Evolutionary conservation across 1,284 basidiomycete species (phyloP), one percentile per base, ranked within the genome.

Genomic region (Termitomyces sp.): DNA sequence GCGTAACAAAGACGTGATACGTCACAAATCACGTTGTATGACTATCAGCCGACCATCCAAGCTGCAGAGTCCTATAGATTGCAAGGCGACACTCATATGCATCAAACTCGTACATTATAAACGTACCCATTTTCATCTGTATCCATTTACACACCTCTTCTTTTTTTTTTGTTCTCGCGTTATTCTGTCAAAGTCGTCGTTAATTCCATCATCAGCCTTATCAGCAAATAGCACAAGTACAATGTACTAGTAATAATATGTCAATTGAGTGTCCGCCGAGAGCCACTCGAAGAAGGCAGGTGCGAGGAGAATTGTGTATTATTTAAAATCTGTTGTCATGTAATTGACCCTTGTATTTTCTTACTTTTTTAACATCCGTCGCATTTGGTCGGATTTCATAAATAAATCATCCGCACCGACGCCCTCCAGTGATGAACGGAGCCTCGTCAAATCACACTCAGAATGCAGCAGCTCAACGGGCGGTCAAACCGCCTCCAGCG

Each of bases 401-500:
- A 57, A 40, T 31, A 54, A 57, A 56, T 50, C 49, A 48, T 31
- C 41, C 42, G 35, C 26, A 53, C 55, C 44, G 48, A 45, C 52
- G 42, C 35, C 49, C 50, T 48, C 50, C 59, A 58, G 57, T 61
- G 57, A 77, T 76, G 75, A 77, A 74, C 67, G 72, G 73, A 60
- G 59, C 68, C 49, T 64, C 68, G 58, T 50, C 67, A 55, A 67
- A 57, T 57, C 52, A 57, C 41, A 37, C 61, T 8, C 65, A 63
- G 51, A 67, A 61, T 63, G 35, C 53, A 53, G 60, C 65, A 58
- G 64, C 66, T 46, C 58, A 60, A 40, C 66, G 60, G 51, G 62
- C 61, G 42, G 65, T 68, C 33, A 72, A 70, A 60, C 68, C 70
- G 42, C 77, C 76, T 16, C 79, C 81, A 18, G 64, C 77, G 5